These are phyloP conservation scores for Cordyceps javanica DNA, from an alignment of 2,329 filamentous ascomycete species.

Conservation along the genomic window DNA sequence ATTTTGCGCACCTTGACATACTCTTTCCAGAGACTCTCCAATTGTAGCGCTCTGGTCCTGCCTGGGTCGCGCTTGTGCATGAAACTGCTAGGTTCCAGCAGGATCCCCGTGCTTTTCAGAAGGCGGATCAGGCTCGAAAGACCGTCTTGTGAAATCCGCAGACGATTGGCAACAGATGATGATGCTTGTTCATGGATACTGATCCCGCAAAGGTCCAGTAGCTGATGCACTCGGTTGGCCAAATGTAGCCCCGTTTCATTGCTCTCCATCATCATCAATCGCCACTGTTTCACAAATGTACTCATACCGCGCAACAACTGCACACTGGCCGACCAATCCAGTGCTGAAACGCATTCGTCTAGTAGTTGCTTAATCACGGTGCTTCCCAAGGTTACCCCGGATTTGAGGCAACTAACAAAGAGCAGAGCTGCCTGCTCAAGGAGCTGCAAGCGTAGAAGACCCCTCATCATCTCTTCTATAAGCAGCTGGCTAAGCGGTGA, in stretches of 20 bases:
- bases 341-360: slow-evolving; percentile 33
- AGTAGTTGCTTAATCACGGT: slow-evolving; percentile 31
- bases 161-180: slow-evolving; percentile 12
- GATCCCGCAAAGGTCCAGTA: slow-evolving; percentile 33
- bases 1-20: slow-evolving; percentile 23
- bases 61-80: neutral
- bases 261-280: slow-evolving; percentile 19
- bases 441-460: slow-evolving; percentile 42
- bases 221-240: slow-evolving; percentile 25
- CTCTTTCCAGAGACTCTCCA: slow-evolving; percentile 30
- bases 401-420: slow-evolving; percentile 33
- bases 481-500: slow-evolving; percentile 32
- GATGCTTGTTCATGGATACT: neutral
- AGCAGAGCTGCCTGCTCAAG: slow-evolving; percentile 38
- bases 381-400: slow-evolving; percentile 26
- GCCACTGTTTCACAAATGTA: slow-evolving; percentile 21
- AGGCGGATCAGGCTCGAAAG: slow-evolving; percentile 11
- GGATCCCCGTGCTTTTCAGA: neutral
- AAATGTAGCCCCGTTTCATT: slow-evolving; percentile 22
- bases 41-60: slow-evolving; percentile 25
- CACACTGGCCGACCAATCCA: slow-evolving; percentile 35
- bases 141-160: slow-evolving; percentile 21
- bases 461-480: slow-evolving; percentile 40
- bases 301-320: slow-evolving; percentile 25
- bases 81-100: neutral